A percentile compares a stretch with the other conserved stretches of the same genome.
These are phyloP conservation scores for Leucocoprinus leucothites DNA, from an alignment of 768 basidiomycete genomes.

Conservation along the genomic window DNA sequence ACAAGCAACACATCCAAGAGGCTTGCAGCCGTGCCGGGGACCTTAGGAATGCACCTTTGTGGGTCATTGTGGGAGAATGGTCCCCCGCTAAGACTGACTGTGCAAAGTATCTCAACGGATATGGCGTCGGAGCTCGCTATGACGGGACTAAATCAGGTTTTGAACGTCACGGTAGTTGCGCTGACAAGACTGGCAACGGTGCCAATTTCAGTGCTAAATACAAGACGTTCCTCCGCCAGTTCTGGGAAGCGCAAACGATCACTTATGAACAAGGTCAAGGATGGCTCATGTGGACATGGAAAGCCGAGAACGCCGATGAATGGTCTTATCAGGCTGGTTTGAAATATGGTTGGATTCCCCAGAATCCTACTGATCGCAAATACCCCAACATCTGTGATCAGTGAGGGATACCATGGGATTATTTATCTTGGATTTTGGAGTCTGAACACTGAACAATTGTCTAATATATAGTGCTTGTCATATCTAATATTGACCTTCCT, in stretches of 20 bases:
- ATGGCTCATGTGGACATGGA: slow-evolving; percentile 86
- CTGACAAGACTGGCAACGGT: slow-evolving; percentile 63
- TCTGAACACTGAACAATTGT: not conserved
- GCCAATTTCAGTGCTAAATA: slow-evolving; percentile 70
- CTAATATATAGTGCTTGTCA: too few relatives aligned
- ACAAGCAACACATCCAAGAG: slow-evolving; percentile 51
- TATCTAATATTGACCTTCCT: not conserved
- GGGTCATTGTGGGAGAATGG: slow-evolving; percentile 88
- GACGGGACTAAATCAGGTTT: slow-evolving; percentile 66
- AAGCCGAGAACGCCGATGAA: slow-evolving; percentile 78
- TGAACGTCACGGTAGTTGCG: slow-evolving; percentile 36
- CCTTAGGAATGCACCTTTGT: slow-evolving; percentile 56
- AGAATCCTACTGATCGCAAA: slow-evolving; percentile 37
- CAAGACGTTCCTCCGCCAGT: slow-evolving; percentile 75
- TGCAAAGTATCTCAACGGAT: slow-evolving; percentile 80
- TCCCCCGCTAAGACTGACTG: slow-evolving; percentile 74
- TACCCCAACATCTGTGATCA: slow-evolving; percentile 44
- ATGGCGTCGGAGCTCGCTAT: slow-evolving; percentile 64
- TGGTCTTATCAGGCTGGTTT: slow-evolving; percentile 88
- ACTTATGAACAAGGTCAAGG: slow-evolving; percentile 65
- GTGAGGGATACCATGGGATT: slow-evolving; percentile 13
- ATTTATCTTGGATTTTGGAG: slow-evolving; percentile 22
- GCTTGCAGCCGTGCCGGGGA: slow-evolving; percentile 47
- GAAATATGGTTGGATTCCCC: slow-evolving; percentile 81
- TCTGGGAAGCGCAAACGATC: slow-evolving; percentile 81